phyloP scores from a whole-genome alignment of 768 basidiomycete genomes.

The Coprinellus aureogranulatus region DNA sequence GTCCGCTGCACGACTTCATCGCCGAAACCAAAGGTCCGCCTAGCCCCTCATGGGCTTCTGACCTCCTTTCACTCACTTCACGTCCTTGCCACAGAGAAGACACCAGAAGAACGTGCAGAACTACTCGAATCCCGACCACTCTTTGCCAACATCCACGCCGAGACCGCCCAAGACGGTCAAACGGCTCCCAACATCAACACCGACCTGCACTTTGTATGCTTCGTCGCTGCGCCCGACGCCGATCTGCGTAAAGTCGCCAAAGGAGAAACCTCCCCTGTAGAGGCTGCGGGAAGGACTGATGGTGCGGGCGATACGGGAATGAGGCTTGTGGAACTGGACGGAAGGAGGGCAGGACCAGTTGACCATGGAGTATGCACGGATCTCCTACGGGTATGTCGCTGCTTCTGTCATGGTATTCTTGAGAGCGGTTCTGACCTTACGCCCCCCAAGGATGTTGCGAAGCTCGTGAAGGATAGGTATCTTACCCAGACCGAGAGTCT shows the following conservation, averaged over 20 bases:
- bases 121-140: conserved; percentile 73
- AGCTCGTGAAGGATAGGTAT: conserved; percentile 58
- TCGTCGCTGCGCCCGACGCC: conserved; percentile 64
- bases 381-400: conserved; percentile 49
- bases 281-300: neutral
- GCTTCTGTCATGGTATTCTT: too few relatives aligned
- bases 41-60: neutral
- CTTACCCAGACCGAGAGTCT: conserved; percentile 51
- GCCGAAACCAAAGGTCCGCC: conserved; percentile 54
- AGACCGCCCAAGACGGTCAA: conserved; percentile 70
- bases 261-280: neutral
- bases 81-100: conserved; percentile 45
- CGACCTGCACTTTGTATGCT: conserved; percentile 84
- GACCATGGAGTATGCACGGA: conserved; percentile 68
- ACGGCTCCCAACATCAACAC: conserved; percentile 67
- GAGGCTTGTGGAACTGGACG: conserved; percentile 83
- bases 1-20: conserved; percentile 67
- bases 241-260: conserved; percentile 28
- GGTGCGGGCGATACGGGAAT: conserved; percentile 26
- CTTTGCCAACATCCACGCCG: conserved; percentile 75
- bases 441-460: conserved; percentile 56
- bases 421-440: neutral
- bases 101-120: conserved; percentile 70
- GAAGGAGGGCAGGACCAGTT: conserved; percentile 71
- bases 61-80: neutral